Evolutionary conservation across 345 rosid genomes (phyloP).

Genomic region (Turnera subulata): DNA sequence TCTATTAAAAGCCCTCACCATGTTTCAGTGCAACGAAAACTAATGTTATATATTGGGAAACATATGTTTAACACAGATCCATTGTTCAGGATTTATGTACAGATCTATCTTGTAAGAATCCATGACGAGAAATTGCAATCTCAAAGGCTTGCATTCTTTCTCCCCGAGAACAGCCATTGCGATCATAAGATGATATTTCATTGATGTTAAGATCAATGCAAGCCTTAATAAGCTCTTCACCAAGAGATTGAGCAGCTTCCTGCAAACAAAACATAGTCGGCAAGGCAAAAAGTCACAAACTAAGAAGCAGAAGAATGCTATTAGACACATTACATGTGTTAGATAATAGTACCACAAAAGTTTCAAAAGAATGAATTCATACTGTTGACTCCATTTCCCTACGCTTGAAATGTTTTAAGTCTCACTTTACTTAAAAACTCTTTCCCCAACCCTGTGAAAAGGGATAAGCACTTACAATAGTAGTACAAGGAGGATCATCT

Average conservation of each 20-base stretch:
- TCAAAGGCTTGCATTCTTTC: constrained; percentile 85
- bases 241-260: constrained; percentile 82
- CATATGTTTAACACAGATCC: too few relatives aligned
- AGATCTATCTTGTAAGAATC: constrained; percentile 55
- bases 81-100: neutral
- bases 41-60: too few relatives aligned
- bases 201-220: constrained; percentile 54
- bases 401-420: neutral
- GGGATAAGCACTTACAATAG: constrained; percentile 45
- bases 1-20: too few relatives aligned
- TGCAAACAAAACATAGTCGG: constrained; percentile 20
- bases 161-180: constrained; percentile 69
- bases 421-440: too few relatives aligned
- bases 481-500: constrained; percentile 48
- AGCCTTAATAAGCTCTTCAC: constrained; percentile 75
- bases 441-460: neutral
- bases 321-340: too few relatives aligned
- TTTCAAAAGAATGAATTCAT: too few relatives aligned
- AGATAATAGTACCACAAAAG: too few relatives aligned
- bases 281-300: neutral
- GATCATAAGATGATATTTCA: constrained; percentile 75
- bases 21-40: too few relatives aligned
- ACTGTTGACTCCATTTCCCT: too few relatives aligned
- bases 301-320: too few relatives aligned
- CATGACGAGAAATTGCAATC: constrained; percentile 56